Evolutionary conservation across 148 eudicot genomes (phyloP), one percentile per base, ranked within the genome.

Genomic region (Oxyria digyna): DNA sequence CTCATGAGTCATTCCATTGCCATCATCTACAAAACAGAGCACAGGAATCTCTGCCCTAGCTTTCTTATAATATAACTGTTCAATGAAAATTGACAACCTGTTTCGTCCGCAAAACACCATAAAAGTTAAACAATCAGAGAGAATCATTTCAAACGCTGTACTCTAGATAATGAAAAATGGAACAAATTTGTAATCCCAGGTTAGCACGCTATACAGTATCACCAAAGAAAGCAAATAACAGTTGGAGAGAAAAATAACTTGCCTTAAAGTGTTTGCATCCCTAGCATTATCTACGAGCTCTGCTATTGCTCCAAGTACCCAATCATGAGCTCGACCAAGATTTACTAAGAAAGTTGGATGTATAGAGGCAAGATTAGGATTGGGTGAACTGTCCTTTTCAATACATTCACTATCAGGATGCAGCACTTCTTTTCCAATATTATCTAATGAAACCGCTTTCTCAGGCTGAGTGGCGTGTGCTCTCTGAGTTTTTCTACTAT

Each of bases 261-360:
- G 84, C 96, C 73, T 80, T 32, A 81, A 75, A 20, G 96, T 84
- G 71, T 80, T 78, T 18, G 96, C 96, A 72, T 89, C 96, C 79
- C 86, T 87, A 45, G 96, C 74, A 80, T 87, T 89, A 78, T 87
- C 89, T 62, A 89, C 81, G 68, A 89, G 83, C 79, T 89, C 96
- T 14, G 96, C 91, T 71, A 89, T 80, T 74, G 91, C 91, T 70
- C 96, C 96, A 78, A 89, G 87, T 33, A 83, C 77, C 96, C 96
- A 87, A 42, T 84, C 76, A 79, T 89, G 96, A 27, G 84, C 81
- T 66, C 87, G 91, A 67, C 96, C 85, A 49, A 89, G 89, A 23
- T 87, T 89, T 77, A 79, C 85, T 71, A 89, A 69, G 72, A 85
- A 89, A 72, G 89, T 89, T 18, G 96, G 96, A 76, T 89, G 82